Percentiles rank a stretch among this genome's conserved stretches.
These are phyloP conservation scores for Acer saccharum DNA, from an alignment of 345 rosid species.

Conservation along the genomic window DNA sequence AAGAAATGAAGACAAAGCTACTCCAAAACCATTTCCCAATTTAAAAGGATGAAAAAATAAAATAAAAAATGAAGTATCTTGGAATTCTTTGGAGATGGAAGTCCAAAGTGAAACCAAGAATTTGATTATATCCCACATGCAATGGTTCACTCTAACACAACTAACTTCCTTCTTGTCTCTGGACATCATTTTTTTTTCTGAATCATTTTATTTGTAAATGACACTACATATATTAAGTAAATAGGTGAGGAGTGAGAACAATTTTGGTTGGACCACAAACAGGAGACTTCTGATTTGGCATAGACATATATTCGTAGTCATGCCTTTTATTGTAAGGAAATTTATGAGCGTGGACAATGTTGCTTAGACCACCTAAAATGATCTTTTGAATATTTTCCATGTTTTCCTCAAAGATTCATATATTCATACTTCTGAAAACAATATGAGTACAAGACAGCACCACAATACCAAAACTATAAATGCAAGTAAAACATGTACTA, in stretches of 20 bases:
- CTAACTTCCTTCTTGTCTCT: too few relatives aligned
- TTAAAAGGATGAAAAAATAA: too few relatives aligned
- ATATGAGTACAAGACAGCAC: not conserved
- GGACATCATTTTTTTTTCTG: too few relatives aligned
- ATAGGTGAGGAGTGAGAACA: not conserved
- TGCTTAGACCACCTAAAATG: not conserved
- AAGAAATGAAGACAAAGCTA: too few relatives aligned
- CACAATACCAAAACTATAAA: not conserved
- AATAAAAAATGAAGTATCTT: too few relatives aligned
- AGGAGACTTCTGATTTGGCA: not conserved
- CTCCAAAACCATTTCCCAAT: too few relatives aligned
- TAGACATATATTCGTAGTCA: not conserved
- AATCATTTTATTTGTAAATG: too few relatives aligned
- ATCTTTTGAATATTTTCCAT: not conserved
- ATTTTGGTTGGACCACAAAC: not conserved
- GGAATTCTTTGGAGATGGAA: too few relatives aligned
- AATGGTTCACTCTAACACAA: too few relatives aligned
- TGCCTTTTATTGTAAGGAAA: not conserved
- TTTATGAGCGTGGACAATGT: too few relatives aligned
- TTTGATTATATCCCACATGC: too few relatives aligned
- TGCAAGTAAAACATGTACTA: not conserved
- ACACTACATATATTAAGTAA: not conserved
- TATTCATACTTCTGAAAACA: not conserved
- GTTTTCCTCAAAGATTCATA: not conserved
- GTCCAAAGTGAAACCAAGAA: too few relatives aligned